These are phyloP conservation scores for Neoascochyta sp. DNA, from an alignment of 2,329 filamentous ascomycete species.

Conservation along the genomic window DNA sequence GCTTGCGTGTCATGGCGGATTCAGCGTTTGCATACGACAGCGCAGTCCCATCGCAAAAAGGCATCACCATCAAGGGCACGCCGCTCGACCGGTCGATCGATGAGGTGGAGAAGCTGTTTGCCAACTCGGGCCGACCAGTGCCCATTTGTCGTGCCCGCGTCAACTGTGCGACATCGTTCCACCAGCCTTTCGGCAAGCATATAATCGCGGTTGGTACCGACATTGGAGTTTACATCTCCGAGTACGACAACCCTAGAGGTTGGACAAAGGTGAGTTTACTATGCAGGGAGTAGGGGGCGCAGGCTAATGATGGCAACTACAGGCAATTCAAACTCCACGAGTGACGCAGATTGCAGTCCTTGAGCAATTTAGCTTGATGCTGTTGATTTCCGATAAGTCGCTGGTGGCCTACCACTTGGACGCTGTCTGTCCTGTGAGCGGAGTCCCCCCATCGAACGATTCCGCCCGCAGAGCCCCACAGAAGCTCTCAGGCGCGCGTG, in stretches of 20 bases:
- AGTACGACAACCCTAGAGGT: constrained; percentile 81
- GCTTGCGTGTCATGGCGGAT: constrained; percentile 86
- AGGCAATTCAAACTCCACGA: constrained; percentile 71
- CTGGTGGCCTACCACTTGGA: constrained; percentile 93
- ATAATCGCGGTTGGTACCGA: constrained; percentile 95
- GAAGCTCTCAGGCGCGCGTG: constrained; percentile 78
- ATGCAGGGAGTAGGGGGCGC: too few relatives aligned
- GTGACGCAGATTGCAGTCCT: constrained; percentile 93
- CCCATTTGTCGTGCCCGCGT: constrained; percentile 82
- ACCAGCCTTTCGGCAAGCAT: constrained; percentile 71
- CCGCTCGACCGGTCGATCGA: constrained; percentile 86
- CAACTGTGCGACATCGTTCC: constrained; percentile 90
- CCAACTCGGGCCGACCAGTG: constrained; percentile 61
- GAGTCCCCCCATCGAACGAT: constrained; percentile 61
- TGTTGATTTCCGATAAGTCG: constrained; percentile 86
- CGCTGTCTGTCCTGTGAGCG: constrained; percentile 60
- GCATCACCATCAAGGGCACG: constrained; percentile 81
- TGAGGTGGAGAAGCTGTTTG: constrained; percentile 76
- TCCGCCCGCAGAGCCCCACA: constrained; percentile 83
- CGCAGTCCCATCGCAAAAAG: constrained; percentile 50
- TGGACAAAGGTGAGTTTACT: constrained; percentile 78
- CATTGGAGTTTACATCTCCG: constrained; percentile 86
- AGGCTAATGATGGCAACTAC: constrained; percentile 33
- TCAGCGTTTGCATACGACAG: constrained; percentile 82
- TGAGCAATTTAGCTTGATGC: constrained; percentile 90